These are phyloP conservation scores for Epichloe gansuensis DNA, from an alignment of 2,329 filamentous ascomycete species.

Conservation along the genomic window DNA sequence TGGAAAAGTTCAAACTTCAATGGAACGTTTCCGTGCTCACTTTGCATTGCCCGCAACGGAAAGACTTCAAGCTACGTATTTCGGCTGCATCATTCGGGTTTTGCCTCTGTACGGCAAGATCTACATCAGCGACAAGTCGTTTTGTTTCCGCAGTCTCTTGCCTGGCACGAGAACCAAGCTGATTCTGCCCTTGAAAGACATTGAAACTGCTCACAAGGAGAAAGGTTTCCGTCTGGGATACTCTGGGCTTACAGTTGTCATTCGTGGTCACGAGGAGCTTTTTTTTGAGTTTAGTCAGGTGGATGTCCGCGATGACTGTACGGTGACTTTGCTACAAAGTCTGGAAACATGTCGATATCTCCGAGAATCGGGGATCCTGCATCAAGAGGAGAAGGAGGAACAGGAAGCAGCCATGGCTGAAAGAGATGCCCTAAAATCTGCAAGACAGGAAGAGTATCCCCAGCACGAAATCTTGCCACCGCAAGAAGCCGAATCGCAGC, in stretches of 20 bases:
- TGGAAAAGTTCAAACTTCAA: slow-evolving; percentile 49
- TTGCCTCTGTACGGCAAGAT: slow-evolving; percentile 92
- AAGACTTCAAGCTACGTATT: slow-evolving; percentile 77
- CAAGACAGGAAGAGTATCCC: slow-evolving; percentile 42
- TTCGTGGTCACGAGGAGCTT: slow-evolving; percentile 91
- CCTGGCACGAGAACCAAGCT: slow-evolving; percentile 86
- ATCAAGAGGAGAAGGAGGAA: slow-evolving; percentile 54
- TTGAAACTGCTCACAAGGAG: slow-evolving; percentile 88
- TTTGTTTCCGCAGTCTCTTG: slow-evolving; percentile 87
- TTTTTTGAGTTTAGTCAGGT: slow-evolving; percentile 77
- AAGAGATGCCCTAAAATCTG: slow-evolving; percentile 66
- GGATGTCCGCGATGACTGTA: slow-evolving; percentile 78
- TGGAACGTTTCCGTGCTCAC: slow-evolving; percentile 75
- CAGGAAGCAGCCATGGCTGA: slow-evolving; percentile 69
- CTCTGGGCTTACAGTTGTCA: slow-evolving; percentile 80
- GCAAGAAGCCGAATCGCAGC: slow-evolving; percentile 28
- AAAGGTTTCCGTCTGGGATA: slow-evolving; percentile 90
- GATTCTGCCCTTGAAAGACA: slow-evolving; percentile 78
- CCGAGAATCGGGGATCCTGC: slow-evolving; percentile 54
- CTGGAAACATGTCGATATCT: slow-evolving; percentile 62
- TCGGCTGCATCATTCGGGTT: slow-evolving; percentile 80
- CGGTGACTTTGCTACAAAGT: slow-evolving; percentile 63
- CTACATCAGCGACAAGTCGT: slow-evolving; percentile 75
- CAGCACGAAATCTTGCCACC: slow-evolving; percentile 39
- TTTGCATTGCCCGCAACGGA: slow-evolving; percentile 82